Conservation (phyloP, 352 stramenopile genomes). For the Phytopythium delawarense region DNA sequence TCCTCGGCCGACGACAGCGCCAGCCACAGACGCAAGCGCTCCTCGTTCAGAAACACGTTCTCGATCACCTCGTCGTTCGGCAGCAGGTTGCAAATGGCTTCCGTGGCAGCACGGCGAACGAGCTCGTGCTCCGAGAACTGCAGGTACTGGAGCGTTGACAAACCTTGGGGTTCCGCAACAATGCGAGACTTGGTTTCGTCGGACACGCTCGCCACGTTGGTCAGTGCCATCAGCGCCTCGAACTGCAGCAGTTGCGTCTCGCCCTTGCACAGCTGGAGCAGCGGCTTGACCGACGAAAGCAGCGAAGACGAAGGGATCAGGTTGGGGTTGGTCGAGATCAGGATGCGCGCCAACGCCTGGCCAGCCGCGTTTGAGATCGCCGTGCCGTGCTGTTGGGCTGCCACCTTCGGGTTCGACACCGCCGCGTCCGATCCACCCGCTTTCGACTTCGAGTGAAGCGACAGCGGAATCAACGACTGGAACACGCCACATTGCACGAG, state of each 20-base stretch:
- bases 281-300: constrained; percentile 72
- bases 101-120: constrained; percentile 94
- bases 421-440: not conserved
- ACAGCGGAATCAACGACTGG: constrained; percentile 64
- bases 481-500: constrained; percentile 79
- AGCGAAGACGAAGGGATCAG: constrained; percentile 76
- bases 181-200: constrained; percentile 93
- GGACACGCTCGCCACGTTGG: constrained; percentile 94
- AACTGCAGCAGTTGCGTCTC: constrained; percentile 90
- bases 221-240: constrained; percentile 96
- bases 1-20: constrained; percentile 91
- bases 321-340: constrained; percentile 96
- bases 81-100: constrained; percentile 96
- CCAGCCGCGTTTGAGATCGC: constrained; percentile 87
- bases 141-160: constrained; percentile 79
- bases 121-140: constrained; percentile 98
- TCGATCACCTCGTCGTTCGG: constrained; percentile 92
- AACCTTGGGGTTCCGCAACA: constrained; percentile 52
- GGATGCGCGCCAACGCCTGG: constrained; percentile 93
- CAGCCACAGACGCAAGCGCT: constrained; percentile 93
- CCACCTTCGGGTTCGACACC: constrained; percentile 15
- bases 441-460: constrained; percentile 33
- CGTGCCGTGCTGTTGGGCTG: constrained; percentile 63
- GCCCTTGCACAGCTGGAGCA: constrained; percentile 94
- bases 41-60: constrained; percentile 89